A percentile compares a stretch with the other conserved stretches of the same genome.
phyloP scores from a whole-genome alignment of 192 early-diverging fungal genomes.

The Coemansia sp. region DNA sequence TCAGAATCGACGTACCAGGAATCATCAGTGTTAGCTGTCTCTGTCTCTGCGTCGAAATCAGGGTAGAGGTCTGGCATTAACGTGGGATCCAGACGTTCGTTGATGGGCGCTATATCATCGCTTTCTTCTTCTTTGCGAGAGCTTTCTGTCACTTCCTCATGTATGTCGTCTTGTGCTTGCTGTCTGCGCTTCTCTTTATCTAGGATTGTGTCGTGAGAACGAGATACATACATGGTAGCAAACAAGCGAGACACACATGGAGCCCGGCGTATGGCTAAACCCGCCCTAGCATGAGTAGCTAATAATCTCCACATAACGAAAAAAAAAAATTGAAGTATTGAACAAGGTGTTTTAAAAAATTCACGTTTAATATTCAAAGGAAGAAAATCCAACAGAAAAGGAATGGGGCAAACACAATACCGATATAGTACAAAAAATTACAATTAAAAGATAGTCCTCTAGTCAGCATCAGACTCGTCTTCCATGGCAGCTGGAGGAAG shows the following conservation, averaged over 20 bases:
- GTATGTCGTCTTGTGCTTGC: constrained; percentile 38
- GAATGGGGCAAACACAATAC: neutral
- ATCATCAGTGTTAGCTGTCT: constrained; percentile 21
- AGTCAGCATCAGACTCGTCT: constrained; percentile 42
- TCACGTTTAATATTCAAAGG: neutral
- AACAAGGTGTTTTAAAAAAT: neutral
- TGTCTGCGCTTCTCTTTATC: constrained; percentile 34
- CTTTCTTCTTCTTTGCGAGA: constrained; percentile 6
- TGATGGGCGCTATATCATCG: constrained; percentile 28
- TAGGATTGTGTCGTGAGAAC: neutral
- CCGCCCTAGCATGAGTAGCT: neutral
- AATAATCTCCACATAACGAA: neutral
- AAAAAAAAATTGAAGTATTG: too few species aligned
- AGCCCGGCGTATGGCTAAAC: neutral
- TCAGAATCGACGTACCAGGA: constrained; percentile 47
- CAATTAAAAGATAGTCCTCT: constrained; percentile 1
- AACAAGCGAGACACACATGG: neutral
- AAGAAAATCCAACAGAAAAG: neutral
- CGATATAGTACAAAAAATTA: neutral
- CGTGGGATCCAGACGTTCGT: constrained; percentile 43
- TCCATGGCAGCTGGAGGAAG: neutral
- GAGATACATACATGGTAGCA: neutral
- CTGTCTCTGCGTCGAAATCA: constrained; percentile 14
- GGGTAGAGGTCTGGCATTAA: constrained; percentile 39
- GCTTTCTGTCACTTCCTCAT: constrained; percentile 30